Base-by-base conservation (phyloP, 805 yeast species). In the Wickerhamiella galacta region DNA sequence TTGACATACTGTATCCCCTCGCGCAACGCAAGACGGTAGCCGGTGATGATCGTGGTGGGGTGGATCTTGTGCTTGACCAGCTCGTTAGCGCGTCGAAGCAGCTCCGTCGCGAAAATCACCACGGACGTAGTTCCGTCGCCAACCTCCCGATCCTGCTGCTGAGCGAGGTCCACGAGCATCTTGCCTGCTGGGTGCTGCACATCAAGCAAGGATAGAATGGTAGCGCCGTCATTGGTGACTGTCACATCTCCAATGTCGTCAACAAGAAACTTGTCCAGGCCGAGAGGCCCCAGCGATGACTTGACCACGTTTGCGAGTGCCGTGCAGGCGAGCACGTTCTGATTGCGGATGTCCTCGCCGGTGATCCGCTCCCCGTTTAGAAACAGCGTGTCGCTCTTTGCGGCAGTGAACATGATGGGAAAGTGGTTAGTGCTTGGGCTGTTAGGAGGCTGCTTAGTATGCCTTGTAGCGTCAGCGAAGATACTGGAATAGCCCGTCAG, bases 101-200 rank as follows among this genome's bases (percentile, higher is more conserved):
- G 61, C 58, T 90, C 99, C 22, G 93, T 69, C 16, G 98, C 96
- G 52, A 92, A 75, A 40, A 90, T 83, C 25, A 90, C 98, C 32
- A 90, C 98, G 11, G 94, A 79, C 0, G 99, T 90, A 28, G 99
- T 85, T 46, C 96, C 96, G 52, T 85, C 96, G 39, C 95, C 98
- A 34, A 90, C 95, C 59, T 90, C 99, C 49, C 94, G 72, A 56
- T 90, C 99, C 62, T 90, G 99, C 57, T 90, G 96, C 56, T 90
- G 95, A 2, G 98, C 98, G 51, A 90, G 67, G 52, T 90, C 96
- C 31, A 90, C 98, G 37, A 90, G 63, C 47, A 90, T 90, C 60
- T 83, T 87, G 12, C 96, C 98, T 1, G 98, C 98, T 22, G 99
- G 99, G 56, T 90, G 98, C 58, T 90, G 95, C 32, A 90, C 96